Percentiles rank a stretch among this genome's conserved stretches.
These are phyloP conservation scores for Suhomyces maxii DNA, from an alignment of 1,139 yeast species.

Conservation along the genomic window DNA sequence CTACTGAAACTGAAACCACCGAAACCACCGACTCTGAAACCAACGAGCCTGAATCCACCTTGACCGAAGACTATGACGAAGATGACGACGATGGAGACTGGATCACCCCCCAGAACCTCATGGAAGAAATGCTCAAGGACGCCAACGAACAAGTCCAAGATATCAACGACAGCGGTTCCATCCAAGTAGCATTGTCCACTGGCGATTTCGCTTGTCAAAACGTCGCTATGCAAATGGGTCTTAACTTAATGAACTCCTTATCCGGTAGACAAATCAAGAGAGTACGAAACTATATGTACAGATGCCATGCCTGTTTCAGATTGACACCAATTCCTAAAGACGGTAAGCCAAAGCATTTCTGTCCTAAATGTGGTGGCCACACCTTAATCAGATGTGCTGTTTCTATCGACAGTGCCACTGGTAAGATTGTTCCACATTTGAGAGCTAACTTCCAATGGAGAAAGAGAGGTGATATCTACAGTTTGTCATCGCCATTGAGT, in stretches of 20 bases:
- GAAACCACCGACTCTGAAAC: conserved; percentile 13
- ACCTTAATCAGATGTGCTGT: conserved; percentile 90
- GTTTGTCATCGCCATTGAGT: conserved; percentile 71
- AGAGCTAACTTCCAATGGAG: conserved; percentile 94
- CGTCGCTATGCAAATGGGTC: conserved; percentile 87
- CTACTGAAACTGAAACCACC: background rate
- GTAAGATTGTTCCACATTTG: conserved; percentile 84
- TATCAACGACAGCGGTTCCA: conserved; percentile 20
- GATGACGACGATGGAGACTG: conserved; percentile 88
- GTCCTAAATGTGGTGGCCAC: conserved; percentile 95
- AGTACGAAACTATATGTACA: conserved; percentile 86
- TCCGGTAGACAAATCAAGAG: conserved; percentile 84
- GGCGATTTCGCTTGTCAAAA: conserved; percentile 98
- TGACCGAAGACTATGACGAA: conserved; percentile 50
- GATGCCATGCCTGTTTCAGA: conserved; percentile 96
- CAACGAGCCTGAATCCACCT: conserved; percentile 8
- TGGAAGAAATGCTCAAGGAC: conserved; percentile 67
- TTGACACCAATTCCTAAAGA: conserved; percentile 74
- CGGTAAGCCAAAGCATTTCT: conserved; percentile 81
- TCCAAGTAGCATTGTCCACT: conserved; percentile 82
- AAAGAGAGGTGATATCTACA: conserved; percentile 78
- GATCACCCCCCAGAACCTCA: conserved; percentile 88
- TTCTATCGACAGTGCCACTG: conserved; percentile 75
- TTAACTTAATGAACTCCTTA: conserved; percentile 79
- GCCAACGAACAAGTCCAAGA: conserved; percentile 47